These are phyloP conservation scores for Ophiostoma sp. DNA, from an alignment of 2,329 filamentous ascomycete species.

Conservation along the genomic window DNA sequence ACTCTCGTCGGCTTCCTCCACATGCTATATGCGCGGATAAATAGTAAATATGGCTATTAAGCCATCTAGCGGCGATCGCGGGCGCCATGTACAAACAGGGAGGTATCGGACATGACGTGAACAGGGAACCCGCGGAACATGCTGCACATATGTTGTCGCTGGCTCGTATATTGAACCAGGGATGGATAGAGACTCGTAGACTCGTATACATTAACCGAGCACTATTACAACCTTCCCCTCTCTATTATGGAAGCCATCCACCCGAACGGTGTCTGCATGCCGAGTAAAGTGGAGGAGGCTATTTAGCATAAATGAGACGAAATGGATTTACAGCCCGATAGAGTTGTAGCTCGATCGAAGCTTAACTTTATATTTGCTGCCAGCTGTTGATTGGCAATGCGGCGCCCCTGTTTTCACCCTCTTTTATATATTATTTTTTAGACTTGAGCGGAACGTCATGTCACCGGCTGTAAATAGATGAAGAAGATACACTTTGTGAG, in stretches of 20 bases:
- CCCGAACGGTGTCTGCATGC: background rate
- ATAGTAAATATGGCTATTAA: background rate
- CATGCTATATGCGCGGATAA: background rate
- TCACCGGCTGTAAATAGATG: background rate
- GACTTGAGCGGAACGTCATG: background rate
- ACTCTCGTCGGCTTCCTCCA: background rate
- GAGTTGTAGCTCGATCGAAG: background rate
- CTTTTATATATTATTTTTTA: background rate
- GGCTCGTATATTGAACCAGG: background rate
- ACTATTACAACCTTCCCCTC: background rate
- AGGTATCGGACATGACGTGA: background rate
- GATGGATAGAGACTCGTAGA: background rate
- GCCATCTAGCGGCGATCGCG: background rate
- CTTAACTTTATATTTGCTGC: background rate
- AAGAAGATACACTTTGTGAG: background rate
- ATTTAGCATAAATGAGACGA: slow-evolving; percentile 1
- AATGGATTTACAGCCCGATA: background rate
- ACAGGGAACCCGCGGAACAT: background rate
- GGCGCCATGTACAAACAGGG: background rate
- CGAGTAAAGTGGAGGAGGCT: background rate
- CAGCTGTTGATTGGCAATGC: background rate
- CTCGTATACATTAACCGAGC: background rate
- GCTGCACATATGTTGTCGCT: background rate
- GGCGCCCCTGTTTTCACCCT: background rate
- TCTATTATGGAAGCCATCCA: background rate